Evolutionary conservation across 2,329 filamentous ascomycete genomes (phyloP).

Genomic region (Xylariaceae sp.): DNA sequence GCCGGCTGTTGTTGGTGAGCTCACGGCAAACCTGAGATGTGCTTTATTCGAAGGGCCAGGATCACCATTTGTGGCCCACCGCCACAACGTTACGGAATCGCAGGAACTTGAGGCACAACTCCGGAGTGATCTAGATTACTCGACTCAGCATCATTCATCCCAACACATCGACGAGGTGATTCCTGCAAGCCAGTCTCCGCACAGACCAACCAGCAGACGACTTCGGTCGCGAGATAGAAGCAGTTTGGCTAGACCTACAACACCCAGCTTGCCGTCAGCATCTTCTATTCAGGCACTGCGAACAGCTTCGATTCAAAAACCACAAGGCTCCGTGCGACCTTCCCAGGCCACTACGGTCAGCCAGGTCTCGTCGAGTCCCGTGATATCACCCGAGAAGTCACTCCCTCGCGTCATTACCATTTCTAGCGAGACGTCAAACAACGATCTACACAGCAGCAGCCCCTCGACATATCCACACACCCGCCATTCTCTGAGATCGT

Average conservation of each 20-base stretch:
- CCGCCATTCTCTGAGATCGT: constrained; percentile 40
- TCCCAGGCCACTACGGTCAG: constrained; percentile 51
- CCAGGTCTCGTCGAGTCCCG: constrained; percentile 38
- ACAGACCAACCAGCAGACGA: constrained; percentile 12
- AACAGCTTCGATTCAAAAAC: constrained; percentile 20
- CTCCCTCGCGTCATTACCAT: constrained; percentile 23
- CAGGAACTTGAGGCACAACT: constrained; percentile 58
- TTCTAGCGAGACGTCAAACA: constrained; percentile 17
- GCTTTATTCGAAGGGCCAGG: constrained; percentile 47
- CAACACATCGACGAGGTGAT: constrained; percentile 34
- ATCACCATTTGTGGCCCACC: constrained; percentile 7
- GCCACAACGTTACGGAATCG: constrained; percentile 44
- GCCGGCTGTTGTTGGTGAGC: constrained; percentile 58
- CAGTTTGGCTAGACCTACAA: constrained; percentile 25
- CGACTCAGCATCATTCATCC: constrained; percentile 39
- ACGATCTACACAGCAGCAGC: constrained; percentile 21
- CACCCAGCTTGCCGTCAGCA: constrained; percentile 18
- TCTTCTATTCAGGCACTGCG: constrained; percentile 20
- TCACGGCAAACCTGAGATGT: constrained; percentile 60
- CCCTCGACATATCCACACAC: constrained; percentile 17
- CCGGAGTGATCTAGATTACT: constrained; percentile 47
- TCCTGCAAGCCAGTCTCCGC: constrained; percentile 37
- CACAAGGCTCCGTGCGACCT: constrained; percentile 33
- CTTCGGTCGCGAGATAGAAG: not conserved
- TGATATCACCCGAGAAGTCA: constrained; percentile 35